phyloP scores from a whole-genome alignment of 202 grass and related monocot species.

The Hordeum pubiflorum region DNA sequence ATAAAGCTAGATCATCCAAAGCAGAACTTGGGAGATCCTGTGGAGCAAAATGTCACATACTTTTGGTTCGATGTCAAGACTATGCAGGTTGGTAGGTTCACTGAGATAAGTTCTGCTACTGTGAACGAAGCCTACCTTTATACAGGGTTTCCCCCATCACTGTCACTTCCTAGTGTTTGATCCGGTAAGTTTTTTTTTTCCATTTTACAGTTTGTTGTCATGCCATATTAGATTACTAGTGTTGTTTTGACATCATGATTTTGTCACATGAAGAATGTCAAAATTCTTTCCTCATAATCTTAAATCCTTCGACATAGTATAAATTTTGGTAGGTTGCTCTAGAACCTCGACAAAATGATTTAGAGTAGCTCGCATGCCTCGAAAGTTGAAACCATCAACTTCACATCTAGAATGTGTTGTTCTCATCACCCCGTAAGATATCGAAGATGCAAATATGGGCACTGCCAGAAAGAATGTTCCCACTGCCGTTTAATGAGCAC shows the following conservation, averaged over 20 bases:
- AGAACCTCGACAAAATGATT: background rate
- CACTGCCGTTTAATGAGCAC: background rate
- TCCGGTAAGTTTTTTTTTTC: background rate
- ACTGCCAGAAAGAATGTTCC: background rate
- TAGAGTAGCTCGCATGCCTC: background rate
- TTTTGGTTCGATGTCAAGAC: slow-evolving; percentile 31
- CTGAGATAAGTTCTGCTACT: slow-evolving; percentile 7
- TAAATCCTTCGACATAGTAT: background rate
- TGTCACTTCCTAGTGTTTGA: slow-evolving; percentile 17
- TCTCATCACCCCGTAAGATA: background rate
- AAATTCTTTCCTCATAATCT: background rate
- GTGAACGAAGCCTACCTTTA: slow-evolving; percentile 37
- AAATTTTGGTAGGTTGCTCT: background rate
- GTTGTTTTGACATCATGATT: background rate
- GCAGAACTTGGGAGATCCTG: slow-evolving; percentile 29
- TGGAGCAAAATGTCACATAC: slow-evolving; percentile 27
- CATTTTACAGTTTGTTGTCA: background rate
- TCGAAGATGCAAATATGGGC: background rate
- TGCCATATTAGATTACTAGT: background rate
- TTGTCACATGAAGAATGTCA: background rate
- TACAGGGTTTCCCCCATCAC: slow-evolving; percentile 15
- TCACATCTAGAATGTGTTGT: background rate
- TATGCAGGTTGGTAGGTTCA: slow-evolving; percentile 31
- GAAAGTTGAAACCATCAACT: background rate
- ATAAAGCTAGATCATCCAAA: slow-evolving; percentile 37